Percentiles rank a stretch among this genome's conserved stretches.
Evolutionary conservation across 177 flowering plant genomes (phyloP).

Genomic region (Vitis hybrid): DNA sequence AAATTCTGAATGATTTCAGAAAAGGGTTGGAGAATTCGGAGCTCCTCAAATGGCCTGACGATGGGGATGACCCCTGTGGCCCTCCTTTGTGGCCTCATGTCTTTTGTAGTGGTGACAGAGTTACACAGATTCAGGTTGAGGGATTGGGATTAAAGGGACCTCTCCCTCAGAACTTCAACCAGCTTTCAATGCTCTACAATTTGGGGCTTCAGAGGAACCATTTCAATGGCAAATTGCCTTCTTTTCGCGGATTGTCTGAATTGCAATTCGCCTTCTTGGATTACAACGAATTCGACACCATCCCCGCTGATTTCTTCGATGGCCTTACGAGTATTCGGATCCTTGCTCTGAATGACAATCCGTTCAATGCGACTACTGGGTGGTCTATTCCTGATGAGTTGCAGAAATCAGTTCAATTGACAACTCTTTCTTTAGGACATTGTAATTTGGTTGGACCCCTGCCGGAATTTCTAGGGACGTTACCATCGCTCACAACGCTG

Average conservation of each 20-base stretch:
- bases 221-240: conserved; percentile 52
- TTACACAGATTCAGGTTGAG: conserved; percentile 74
- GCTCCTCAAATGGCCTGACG: conserved; percentile 69
- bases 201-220: conserved; percentile 63
- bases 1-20: conserved; percentile 56
- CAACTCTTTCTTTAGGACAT: conserved; percentile 43
- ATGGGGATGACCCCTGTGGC: conserved; percentile 74
- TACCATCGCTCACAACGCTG: conserved; percentile 48
- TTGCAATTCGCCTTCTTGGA: conserved; percentile 56
- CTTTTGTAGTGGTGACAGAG: conserved; percentile 50
- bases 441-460: conserved; percentile 57
- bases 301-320: conserved; percentile 65
- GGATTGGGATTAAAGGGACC: conserved; percentile 57
- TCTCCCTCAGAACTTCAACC: conserved; percentile 65
- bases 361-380: conserved; percentile 53
- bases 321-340: conserved; percentile 54
- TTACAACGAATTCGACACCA: conserved; percentile 52
- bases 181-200: conserved; percentile 47
- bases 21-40: conserved; percentile 69
- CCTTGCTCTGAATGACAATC: conserved; percentile 65
- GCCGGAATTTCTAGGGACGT: conserved; percentile 60
- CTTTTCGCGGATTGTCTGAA: conserved; percentile 54
- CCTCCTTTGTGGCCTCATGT: conserved; percentile 62
- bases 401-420: conserved; percentile 47
- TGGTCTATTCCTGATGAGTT: conserved; percentile 59